Base-by-base conservation (phyloP, 306 rosid genomes). In the Glycine soja region DNA sequence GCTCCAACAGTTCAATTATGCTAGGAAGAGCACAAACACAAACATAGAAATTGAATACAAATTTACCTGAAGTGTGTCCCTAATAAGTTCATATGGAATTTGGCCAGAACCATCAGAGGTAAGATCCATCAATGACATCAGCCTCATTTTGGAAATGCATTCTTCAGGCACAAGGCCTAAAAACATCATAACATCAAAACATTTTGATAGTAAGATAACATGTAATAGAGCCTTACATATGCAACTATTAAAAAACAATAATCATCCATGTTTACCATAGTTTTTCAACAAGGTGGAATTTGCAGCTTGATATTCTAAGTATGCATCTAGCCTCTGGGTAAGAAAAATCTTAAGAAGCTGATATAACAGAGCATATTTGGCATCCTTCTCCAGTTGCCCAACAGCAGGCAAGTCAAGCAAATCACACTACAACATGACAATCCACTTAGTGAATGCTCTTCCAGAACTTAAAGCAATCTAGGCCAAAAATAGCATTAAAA, bases 121-220 rank as follows among this genome's bases (percentile, higher is more conserved):
- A 84, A 96, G 97, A 87, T 93, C 98, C 83, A 93, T 85, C 92
- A 93, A 78, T 10, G 99, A 92, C 84, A 93, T 82, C 89, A 92
- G 79, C 83, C 93, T 88, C 97, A 96, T 96, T 84, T 92, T 96
- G 32, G 91, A 32, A 40, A 90, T 80, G 68, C 97, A 92, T 71
- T 96, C 99, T 87, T 92, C 97, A 71, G 90, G 98, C 67, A 89
- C 90, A 71, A 96, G 97, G 63, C 92, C 98, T 96, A 65, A 50
- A 89, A 77, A 46, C 50, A 79, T 32, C 42, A 75, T 82, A 67
- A 15, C 67, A 52, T 52, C 13, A 19, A 50, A 51, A 36, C 32
- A 51, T 32, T 52, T 80, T 19, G 73, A 42, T 64, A 45, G 15
- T 16, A 50, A 56, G 11, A 47, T 18, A 51, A 46, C 51, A 38